Evolutionary conservation across 2,329 filamentous ascomycete species (phyloP).

Genomic region (Reticulascus tulasneorum): DNA sequence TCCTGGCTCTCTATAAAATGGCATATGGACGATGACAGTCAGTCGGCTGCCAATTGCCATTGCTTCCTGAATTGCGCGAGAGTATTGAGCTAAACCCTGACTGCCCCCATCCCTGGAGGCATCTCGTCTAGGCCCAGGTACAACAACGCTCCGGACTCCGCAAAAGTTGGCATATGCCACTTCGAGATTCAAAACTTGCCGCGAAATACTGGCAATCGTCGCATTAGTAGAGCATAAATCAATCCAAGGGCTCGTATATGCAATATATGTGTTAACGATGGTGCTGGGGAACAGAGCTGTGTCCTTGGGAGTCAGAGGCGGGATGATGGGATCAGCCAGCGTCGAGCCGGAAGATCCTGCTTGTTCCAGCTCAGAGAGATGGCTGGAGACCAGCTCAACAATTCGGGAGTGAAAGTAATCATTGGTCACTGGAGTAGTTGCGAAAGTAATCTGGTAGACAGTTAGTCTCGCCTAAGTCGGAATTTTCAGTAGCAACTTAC

Average conservation of each 20-base stretch:
- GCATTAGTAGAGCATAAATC: conserved; percentile 82
- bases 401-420: conserved; percentile 67
- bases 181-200: conserved; percentile 86
- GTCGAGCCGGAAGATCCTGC: conserved; percentile 37
- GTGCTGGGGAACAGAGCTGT: conserved; percentile 67
- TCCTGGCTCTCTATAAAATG: conserved; percentile 73
- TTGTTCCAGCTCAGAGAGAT: conserved; percentile 45
- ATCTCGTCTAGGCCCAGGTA: conserved; percentile 71
- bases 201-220: conserved; percentile 77
- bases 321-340: conserved; percentile 54
- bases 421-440: conserved; percentile 76
- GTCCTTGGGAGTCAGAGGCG: conserved; percentile 74
- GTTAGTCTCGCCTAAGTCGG: conserved; percentile 8
- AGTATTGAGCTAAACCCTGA: conserved; percentile 67
- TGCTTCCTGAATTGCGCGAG: conserved; percentile 77
- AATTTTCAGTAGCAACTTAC: conserved; percentile 43
- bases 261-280: conserved; percentile 69
- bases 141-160: conserved; percentile 76
- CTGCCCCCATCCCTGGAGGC: conserved; percentile 47
- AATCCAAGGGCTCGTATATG: conserved; percentile 85
- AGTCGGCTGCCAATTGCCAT: conserved; percentile 71
- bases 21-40: conserved; percentile 75
- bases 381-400: conserved; percentile 54
- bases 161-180: conserved; percentile 95
- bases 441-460: conserved; percentile 65